Conservation (phyloP, 371 early-diverging fungal species). For the Smittium culicis region DNA sequence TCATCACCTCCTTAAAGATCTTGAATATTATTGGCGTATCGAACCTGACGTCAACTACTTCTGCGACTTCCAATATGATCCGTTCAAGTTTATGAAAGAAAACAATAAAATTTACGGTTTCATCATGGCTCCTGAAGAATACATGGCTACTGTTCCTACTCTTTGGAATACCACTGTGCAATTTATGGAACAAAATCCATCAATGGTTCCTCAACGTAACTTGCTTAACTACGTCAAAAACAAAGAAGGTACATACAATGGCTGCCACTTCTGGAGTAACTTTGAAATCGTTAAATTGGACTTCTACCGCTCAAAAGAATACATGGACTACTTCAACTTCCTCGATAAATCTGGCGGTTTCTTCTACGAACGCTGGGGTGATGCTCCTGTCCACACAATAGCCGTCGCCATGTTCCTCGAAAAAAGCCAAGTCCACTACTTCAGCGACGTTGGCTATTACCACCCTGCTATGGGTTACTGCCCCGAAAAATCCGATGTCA, state of each 20-base stretch:
- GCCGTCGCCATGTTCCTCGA: constrained; percentile 66
- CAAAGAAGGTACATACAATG: constrained; percentile 24
- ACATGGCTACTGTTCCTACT: constrained; percentile 60
- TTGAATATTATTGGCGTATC: constrained; percentile 90
- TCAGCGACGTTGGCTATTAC: constrained; percentile 67
- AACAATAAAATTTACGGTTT: constrained; percentile 70
- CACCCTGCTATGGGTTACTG: constrained; percentile 31
- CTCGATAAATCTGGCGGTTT: constrained; percentile 49
- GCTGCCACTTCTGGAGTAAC: constrained; percentile 34
- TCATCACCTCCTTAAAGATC: constrained; percentile 59
- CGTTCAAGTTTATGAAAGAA: constrained; percentile 66
- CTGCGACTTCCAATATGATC: constrained; percentile 82
- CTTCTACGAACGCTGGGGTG: constrained; percentile 57
- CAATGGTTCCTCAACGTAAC: constrained; percentile 18
- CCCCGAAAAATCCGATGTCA: constrained; percentile 8
- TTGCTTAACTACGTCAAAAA: constrained; percentile 32
- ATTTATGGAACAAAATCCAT: constrained; percentile 36
- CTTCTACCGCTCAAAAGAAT: constrained; percentile 27
- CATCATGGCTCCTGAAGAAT: constrained; percentile 67
- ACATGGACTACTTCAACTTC: constrained; percentile 44
- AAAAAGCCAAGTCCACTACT: constrained; percentile 70
- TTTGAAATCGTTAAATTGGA: constrained; percentile 31
- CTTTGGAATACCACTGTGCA: constrained; percentile 54
- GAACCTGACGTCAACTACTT: constrained; percentile 80
- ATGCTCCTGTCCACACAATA: constrained; percentile 73